Conservation (phyloP, 2,329 filamentous ascomycete species). For the Fonsecaea pedrosoi region DNA sequence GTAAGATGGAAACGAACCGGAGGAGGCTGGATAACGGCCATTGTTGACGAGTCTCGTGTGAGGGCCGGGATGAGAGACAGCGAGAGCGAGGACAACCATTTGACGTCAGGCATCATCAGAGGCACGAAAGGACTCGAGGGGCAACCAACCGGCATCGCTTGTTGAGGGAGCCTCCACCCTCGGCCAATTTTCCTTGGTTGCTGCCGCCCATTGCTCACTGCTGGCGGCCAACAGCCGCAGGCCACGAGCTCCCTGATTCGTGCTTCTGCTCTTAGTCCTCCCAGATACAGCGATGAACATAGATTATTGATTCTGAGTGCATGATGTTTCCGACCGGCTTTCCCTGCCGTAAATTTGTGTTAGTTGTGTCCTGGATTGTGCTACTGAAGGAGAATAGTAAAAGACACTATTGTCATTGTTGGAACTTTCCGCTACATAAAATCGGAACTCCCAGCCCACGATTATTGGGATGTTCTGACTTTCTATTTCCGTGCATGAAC, state of each 20-base stretch:
- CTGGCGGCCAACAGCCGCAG: not conserved
- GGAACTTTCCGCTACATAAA: constrained; percentile 1
- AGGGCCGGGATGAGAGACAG: constrained; percentile 9
- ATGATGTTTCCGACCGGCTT: not conserved
- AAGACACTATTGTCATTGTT: not conserved
- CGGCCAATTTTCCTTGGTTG: constrained; percentile 2
- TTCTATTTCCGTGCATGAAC: not conserved
- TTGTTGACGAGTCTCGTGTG: constrained; percentile 17
- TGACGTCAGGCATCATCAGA: constrained; percentile 20
- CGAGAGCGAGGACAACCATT: constrained; percentile 1
- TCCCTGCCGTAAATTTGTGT: not conserved
- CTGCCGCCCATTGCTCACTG: not conserved
- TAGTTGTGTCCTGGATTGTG: not conserved
- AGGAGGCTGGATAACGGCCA: constrained; percentile 10
- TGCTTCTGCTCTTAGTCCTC: not conserved
- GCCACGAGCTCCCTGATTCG: not conserved
- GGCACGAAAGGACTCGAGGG: not conserved
- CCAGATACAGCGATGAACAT: not conserved
- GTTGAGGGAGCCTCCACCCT: constrained; percentile 12
- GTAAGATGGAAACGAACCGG: constrained; percentile 5
- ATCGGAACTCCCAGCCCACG: not conserved
- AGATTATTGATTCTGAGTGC: not conserved
- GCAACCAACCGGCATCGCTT: constrained; percentile 2
- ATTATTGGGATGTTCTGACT: not conserved
- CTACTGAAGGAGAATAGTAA: not conserved